phyloP scores from a whole-genome alignment of 2,329 filamentous ascomycete species.

The Xylaria sp. region DNA sequence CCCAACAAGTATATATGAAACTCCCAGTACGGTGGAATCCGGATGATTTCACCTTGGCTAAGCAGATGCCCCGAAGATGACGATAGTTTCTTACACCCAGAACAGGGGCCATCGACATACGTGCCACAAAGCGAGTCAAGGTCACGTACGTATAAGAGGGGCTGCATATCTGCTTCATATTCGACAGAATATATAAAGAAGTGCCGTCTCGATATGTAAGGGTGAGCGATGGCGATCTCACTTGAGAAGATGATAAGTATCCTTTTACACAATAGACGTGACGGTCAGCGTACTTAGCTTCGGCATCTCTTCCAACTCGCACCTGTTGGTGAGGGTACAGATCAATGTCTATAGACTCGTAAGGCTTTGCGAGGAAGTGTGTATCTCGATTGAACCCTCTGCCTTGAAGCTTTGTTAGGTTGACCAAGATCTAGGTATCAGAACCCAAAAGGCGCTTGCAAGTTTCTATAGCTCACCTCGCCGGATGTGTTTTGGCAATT shows the following conservation, averaged over 20 bases:
- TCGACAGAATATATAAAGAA: constrained; percentile 61
- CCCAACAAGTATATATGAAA: constrained; percentile 44
- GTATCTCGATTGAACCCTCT: no score
- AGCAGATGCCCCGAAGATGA: constrained; percentile 54
- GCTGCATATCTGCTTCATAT: constrained; percentile 49
- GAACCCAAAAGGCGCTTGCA: not conserved
- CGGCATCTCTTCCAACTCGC: constrained; percentile 27
- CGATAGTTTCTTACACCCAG: constrained; percentile 46
- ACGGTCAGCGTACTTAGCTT: constrained; percentile 28
- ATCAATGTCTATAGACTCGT: constrained; percentile 24
- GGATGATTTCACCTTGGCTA: constrained; percentile 56
- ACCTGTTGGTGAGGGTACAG: constrained; percentile 25
- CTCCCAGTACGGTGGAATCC: constrained; percentile 45
- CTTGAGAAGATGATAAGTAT: constrained; percentile 33
- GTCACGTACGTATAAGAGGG: constrained; percentile 62
- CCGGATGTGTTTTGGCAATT: not conserved
- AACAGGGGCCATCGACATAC: constrained; percentile 53
- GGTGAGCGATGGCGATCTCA: constrained; percentile 48
- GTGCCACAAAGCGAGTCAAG: constrained; percentile 61
- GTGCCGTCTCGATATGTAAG: constrained; percentile 56
- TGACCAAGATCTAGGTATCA: not conserved
- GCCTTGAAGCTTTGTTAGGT: constrained; percentile 3
- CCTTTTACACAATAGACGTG: not conserved
- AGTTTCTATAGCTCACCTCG: constrained; percentile 4
- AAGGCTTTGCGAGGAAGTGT: not conserved